Base-by-base conservation (phyloP, 1,284 basidiomycete genomes). In the Cutaneotrichosporon daszewskae region DNA sequence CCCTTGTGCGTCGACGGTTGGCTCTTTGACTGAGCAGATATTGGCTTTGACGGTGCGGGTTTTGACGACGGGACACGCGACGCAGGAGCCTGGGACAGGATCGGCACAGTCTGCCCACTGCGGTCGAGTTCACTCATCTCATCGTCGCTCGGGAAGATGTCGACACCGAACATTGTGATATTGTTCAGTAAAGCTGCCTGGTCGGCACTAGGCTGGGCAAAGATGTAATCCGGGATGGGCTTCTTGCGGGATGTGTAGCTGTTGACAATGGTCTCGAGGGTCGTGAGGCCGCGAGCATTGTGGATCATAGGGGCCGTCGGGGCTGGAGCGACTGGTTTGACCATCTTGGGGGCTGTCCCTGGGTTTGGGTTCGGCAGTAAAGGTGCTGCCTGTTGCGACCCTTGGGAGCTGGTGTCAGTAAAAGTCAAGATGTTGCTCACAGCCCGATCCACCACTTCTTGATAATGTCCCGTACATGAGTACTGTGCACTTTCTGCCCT, bases 401-500 rank as follows among this genome's bases (percentile, higher is more conserved):
- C 16, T 27, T 18, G 31, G 31, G 31, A 16, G 22, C 26, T 37
- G 25, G 27, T 17, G 36, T 25, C 6, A 36, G 20, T 34, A 6
- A 18, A 11, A 34, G 32, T 10, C 9, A 19, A 24, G 10, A 6
- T 14, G 12, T 5, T 12, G 17, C 42, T 16, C 37, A 64, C 60
- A 52, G 50, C 22, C 62, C 62, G 40, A 47, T 38, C 55, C 53
- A 66, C 62, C 64, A 66, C 47, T 60, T 64, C 23, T 49, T 48
- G 20, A 66, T 32, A 4, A 62, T 44, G 23, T 20, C 40, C 20
- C 48, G 47, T 2, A 59, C 39, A n/a, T n/a, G n/a, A 48, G 43
- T 58, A 55, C 4, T 25, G 10, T 18, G 5, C 11, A 14, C 25
- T 36, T 2, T n/a, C n/a, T n/a, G n/a, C n/a, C n/a, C n/a, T n/a